Conservation (phyloP, 148 eudicot species). For the Chenopodium berlandieri region DNA sequence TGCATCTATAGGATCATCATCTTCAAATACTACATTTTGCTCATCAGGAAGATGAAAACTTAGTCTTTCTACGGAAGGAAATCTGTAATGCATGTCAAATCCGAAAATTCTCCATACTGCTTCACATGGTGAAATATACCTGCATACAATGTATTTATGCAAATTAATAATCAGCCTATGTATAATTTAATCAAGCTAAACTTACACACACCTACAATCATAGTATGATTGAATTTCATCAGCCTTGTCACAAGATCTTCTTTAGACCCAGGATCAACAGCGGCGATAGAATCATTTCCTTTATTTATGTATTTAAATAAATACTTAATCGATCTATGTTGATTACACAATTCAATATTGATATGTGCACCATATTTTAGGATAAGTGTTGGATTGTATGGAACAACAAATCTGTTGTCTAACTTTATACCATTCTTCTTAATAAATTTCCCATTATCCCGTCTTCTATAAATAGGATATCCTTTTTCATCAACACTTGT, state of each 20-base stretch:
- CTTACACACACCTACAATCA: not conserved
- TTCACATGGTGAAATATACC: constrained; percentile 20
- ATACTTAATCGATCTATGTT: constrained; percentile 11
- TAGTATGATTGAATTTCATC: not conserved
- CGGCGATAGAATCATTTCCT: not conserved
- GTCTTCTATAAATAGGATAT: not conserved
- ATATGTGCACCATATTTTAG: too few relatives aligned
- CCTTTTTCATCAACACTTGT: not conserved
- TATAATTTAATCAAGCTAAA: too few relatives aligned
- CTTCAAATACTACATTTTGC: not conserved
- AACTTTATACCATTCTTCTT: not conserved
- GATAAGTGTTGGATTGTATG: too few relatives aligned
- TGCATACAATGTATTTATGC: not conserved
- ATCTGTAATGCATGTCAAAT: constrained; percentile 11
- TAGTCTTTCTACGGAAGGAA: constrained; percentile 17
- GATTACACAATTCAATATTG: constrained; percentile 26
- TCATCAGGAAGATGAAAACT: constrained; percentile 8
- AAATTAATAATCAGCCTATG: too few relatives aligned
- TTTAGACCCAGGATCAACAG: not conserved
- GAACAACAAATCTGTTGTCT: not conserved
- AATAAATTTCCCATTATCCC: not conserved
- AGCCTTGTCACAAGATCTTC: not conserved
- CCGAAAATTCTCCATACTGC: constrained; percentile 21
- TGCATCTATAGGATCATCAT: constrained; percentile 3
- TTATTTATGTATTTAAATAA: constrained; percentile 24